Evolutionary conservation across 1,139 yeast species (phyloP).

Genomic region (Geotrichum macrosporum): DNA sequence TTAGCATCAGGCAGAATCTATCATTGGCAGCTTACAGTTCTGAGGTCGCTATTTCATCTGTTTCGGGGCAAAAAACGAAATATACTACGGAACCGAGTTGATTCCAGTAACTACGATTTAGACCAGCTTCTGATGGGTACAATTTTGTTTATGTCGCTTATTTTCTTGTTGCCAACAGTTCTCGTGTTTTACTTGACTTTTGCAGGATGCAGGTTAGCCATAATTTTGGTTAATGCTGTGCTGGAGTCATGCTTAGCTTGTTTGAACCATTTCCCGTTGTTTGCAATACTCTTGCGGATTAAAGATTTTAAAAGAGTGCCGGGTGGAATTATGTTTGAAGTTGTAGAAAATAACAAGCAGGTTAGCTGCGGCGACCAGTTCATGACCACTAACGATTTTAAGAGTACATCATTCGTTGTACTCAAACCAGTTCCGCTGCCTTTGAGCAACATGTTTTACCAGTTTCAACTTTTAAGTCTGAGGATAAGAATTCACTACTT

Average conservation of each 20-base stretch:
- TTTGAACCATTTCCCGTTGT: slow-evolving; percentile 80
- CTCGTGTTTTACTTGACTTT: slow-evolving; percentile 78
- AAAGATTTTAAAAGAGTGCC: slow-evolving; percentile 85
- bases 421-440: slow-evolving; percentile 47
- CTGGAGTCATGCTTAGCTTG: slow-evolving; percentile 61
- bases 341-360: slow-evolving; percentile 21
- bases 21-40: slow-evolving; percentile 63
- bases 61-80: slow-evolving; percentile 90
- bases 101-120: slow-evolving; percentile 73
- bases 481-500: slow-evolving; percentile 44
- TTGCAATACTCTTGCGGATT: slow-evolving; percentile 68
- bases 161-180: slow-evolving; percentile 81
- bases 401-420: slow-evolving; percentile 28
- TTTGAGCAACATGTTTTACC: slow-evolving; percentile 45
- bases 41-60: slow-evolving; percentile 72
- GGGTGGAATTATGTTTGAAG: slow-evolving; percentile 66
- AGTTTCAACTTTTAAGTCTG: slow-evolving; percentile 43
- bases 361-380: not conserved
- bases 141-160: slow-evolving; percentile 70
- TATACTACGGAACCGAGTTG: slow-evolving; percentile 77
- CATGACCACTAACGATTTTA: too few relatives aligned
- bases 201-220: slow-evolving; percentile 53
- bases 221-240: slow-evolving; percentile 49
- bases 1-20: slow-evolving; percentile 74
- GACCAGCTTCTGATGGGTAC: slow-evolving; percentile 90